These are phyloP conservation scores for Tetrahymena borealis DNA, from an alignment of 73 alveolate species.

Conservation along the genomic window DNA sequence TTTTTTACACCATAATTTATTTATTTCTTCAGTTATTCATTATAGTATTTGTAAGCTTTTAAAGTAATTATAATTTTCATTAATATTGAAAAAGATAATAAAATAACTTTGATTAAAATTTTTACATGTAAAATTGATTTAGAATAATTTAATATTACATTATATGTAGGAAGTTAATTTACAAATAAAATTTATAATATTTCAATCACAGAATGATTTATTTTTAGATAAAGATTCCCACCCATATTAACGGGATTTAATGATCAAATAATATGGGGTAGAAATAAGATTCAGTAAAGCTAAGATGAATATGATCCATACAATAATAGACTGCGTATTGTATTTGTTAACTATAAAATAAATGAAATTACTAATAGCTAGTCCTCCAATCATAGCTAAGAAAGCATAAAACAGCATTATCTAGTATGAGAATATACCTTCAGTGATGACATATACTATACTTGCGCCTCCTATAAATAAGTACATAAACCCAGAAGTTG, in stretches of 20 bases:
- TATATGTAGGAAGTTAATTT: no score
- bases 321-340: not conserved
- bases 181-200: no score
- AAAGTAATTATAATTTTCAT: no score
- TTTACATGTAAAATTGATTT: no score
- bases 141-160: no score
- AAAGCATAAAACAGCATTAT: not conserved
- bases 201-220: not conserved
- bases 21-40: no score
- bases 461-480: not conserved
- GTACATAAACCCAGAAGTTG: not conserved
- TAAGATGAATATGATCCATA: not conserved
- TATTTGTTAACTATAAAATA: not conserved
- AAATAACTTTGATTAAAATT: no score
- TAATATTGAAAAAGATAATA: no score
- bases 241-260: not conserved
- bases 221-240: not conserved
- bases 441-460: not conserved
- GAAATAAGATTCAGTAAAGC: not conserved
- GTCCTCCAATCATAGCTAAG: not conserved
- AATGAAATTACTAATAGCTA: not conserved
- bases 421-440: not conserved
- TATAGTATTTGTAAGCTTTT: no score
- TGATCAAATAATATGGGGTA: not conserved
- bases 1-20: no score